A percentile compares a stretch with the other conserved stretches of the same genome.
These are phyloP conservation scores for Oidiodendron maius DNA, from an alignment of 495 filamentous ascomycete genomes.

Conservation along the genomic window DNA sequence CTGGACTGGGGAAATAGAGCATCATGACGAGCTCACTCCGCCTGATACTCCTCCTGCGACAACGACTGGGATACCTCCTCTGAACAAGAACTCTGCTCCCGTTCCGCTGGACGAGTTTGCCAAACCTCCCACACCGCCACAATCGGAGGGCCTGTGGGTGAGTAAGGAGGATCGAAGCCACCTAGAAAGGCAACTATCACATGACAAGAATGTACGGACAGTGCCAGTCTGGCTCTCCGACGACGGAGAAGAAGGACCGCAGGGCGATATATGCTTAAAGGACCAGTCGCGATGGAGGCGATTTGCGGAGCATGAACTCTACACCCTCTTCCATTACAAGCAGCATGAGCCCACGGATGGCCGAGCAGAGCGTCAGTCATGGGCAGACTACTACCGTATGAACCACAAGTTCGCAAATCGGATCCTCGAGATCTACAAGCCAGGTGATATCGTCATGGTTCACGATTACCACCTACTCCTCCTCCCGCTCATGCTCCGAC, in stretches of 20 bases:
- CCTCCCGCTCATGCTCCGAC: constrained; percentile 76
- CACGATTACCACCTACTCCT: constrained; percentile 91
- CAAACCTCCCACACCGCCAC: constrained; percentile 44
- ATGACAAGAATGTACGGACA: constrained; percentile 57
- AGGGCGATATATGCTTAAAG: constrained; percentile 61
- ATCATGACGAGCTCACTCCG: constrained; percentile 35
- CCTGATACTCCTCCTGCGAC: constrained; percentile 36
- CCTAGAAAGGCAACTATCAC: constrained; percentile 62
- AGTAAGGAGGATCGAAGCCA: constrained; percentile 56
- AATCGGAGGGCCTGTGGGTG: constrained; percentile 59
- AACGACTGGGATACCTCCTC: constrained; percentile 30
- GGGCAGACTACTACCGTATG: constrained; percentile 83
- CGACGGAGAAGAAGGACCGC: constrained; percentile 48
- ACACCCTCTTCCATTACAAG: constrained; percentile 90
- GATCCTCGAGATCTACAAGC: constrained; percentile 78
- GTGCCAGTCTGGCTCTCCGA: constrained; percentile 82
- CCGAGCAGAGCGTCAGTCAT: constrained; percentile 69
- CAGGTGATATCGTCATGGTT: constrained; percentile 83
- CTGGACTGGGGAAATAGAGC: constrained; percentile 86
- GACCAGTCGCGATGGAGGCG: constrained; percentile 78
- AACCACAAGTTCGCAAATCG: constrained; percentile 84
- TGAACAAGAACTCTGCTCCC: constrained; percentile 62
- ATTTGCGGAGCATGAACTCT: constrained; percentile 84
- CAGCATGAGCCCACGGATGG: constrained; percentile 84
- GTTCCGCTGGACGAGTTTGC: constrained; percentile 58